phyloP scores from a whole-genome alignment of 495 filamentous ascomycete genomes.

The Platismatia glauca region DNA sequence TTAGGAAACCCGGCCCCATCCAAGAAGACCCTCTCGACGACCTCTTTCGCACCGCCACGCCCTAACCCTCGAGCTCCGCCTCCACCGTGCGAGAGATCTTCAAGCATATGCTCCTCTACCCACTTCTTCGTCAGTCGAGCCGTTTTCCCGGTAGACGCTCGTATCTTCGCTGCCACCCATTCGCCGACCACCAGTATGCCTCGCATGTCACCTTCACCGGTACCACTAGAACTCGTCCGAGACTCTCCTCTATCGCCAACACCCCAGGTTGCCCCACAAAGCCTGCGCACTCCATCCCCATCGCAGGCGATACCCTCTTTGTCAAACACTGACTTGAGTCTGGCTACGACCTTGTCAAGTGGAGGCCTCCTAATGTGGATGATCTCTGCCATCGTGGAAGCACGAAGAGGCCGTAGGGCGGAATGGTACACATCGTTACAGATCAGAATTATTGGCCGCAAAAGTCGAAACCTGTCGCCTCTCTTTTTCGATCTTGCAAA shows the following conservation, averaged over 20 bases:
- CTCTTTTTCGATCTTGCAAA: slow-evolving; percentile 49
- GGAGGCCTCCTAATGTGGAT: slow-evolving; percentile 88
- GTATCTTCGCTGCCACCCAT: slow-evolving; percentile 81
- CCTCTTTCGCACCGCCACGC: slow-evolving; percentile 69
- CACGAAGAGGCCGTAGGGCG: slow-evolving; percentile 72
- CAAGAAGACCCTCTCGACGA: slow-evolving; percentile 75
- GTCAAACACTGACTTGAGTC: slow-evolving; percentile 73
- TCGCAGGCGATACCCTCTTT: slow-evolving; percentile 81
- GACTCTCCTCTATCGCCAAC: slow-evolving; percentile 56
- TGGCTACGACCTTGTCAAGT: slow-evolving; percentile 71
- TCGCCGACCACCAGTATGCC: slow-evolving; percentile 89
- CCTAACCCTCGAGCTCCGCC: slow-evolving; percentile 69
- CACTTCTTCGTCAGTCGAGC: slow-evolving; percentile 63
- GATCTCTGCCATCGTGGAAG: slow-evolving; percentile 73
- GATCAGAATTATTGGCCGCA: slow-evolving; percentile 82
- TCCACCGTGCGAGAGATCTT: slow-evolving; percentile 61
- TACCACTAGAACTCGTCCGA: slow-evolving; percentile 40
- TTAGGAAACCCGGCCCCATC: slow-evolving; percentile 81
- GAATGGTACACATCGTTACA: slow-evolving; percentile 98
- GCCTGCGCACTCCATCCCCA: slow-evolving; percentile 72
- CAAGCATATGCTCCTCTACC: slow-evolving; percentile 71
- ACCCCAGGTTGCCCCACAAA: slow-evolving; percentile 94
- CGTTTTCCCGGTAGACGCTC: slow-evolving; percentile 35
- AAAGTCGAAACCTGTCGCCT: slow-evolving; percentile 72
- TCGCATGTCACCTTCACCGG: slow-evolving; percentile 81